phyloP scores from a whole-genome alignment of 108 stramenopile species.

The Epithemia pelagica region DNA sequence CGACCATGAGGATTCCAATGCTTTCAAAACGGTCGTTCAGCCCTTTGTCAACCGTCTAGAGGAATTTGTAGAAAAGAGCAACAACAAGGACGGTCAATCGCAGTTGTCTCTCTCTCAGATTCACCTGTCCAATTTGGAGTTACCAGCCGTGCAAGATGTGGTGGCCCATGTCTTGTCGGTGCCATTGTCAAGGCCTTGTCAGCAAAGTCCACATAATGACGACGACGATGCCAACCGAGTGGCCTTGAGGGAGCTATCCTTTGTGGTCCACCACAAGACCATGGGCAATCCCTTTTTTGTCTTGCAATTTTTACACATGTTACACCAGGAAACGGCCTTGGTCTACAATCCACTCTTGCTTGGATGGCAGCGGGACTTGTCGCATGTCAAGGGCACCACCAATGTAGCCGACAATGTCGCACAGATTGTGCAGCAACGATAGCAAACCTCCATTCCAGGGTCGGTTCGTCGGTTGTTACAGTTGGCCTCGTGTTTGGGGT shows the following conservation, averaged over 20 bases:
- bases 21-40: no score
- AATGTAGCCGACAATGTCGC: slow-evolving; percentile 3
- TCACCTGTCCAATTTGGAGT: neutral
- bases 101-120: neutral
- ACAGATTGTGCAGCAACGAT: neutral
- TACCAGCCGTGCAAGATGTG: neutral
- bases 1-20: neutral
- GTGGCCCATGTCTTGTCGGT: neutral
- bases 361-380: neutral
- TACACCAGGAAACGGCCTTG: slow-evolving; percentile 13
- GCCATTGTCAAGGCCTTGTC: no score
- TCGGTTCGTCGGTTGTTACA: neutral
- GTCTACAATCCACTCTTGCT: neutral
- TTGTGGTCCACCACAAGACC: slow-evolving; percentile 26
- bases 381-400: slow-evolving; percentile 83
- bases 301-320: slow-evolving; percentile 18
- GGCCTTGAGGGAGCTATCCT: neutral
- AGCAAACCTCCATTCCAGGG: neutral
- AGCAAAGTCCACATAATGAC: no score
- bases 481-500: neutral
- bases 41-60: no score
- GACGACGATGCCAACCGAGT: neutral
- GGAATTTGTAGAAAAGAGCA: no score
- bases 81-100: neutral
- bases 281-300: slow-evolving; percentile 41